These are phyloP conservation scores for Hypoxylon sp. DNA, from an alignment of 2,329 filamentous ascomycete genomes.

Conservation along the genomic window DNA sequence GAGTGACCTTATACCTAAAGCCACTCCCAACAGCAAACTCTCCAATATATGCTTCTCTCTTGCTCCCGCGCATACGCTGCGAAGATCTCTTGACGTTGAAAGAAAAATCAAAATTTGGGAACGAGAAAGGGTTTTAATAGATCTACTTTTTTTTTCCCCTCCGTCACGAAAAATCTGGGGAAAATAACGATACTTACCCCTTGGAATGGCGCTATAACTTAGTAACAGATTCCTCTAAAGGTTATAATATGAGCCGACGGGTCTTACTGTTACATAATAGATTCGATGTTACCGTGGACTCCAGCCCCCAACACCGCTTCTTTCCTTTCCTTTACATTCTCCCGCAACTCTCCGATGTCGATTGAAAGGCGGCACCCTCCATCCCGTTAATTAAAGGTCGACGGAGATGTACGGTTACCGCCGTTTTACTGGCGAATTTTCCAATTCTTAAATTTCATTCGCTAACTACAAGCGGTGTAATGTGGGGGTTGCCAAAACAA, in stretches of 20 bases:
- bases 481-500: too few relatives aligned
- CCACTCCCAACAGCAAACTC: conserved; percentile 5
- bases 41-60: conserved; percentile 6
- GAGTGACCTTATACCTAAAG: conserved; percentile 12
- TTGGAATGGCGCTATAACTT: conserved; percentile 10
- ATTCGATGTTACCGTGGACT: conserved; percentile 11
- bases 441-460: conserved; percentile 6
- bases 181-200: conserved; percentile 25
- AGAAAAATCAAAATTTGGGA: background rate
- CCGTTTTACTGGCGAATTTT: background rate
- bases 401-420: conserved; percentile 19
- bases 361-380: conserved; percentile 7
- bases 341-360: conserved; percentile 27
- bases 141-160: background rate
- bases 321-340: conserved; percentile 1
- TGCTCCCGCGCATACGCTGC: conserved; percentile 7
- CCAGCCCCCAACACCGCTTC: conserved; percentile 25
- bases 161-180: conserved; percentile 25
- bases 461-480: background rate
- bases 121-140: conserved; percentile 10
- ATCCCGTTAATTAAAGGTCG: background rate
- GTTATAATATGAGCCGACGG: conserved; percentile 5
- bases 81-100: conserved; percentile 4
- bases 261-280: conserved; percentile 38
- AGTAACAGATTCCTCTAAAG: background rate